Evolutionary conservation across 2,329 filamentous ascomycete species (phyloP), one percentile per base, ranked within the genome.

Genomic region (Cercospora zeina): DNA sequence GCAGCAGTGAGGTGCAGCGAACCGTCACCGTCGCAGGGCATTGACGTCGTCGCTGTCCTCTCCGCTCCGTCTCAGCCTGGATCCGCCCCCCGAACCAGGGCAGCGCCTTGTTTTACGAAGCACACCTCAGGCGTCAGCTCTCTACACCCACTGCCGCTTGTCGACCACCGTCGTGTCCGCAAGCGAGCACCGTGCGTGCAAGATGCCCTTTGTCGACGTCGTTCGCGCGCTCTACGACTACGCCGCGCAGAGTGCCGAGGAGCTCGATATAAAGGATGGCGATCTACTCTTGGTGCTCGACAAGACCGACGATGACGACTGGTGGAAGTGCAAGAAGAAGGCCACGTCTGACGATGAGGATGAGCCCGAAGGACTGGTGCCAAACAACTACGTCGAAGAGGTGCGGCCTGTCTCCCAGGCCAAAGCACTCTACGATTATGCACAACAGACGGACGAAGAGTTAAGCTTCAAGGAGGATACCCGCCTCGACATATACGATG

Each of bases 271-370:
- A 71, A 81, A 79, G 60, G 93, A 97, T 73, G 92, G 92, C 62
- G 93, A 97, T 77, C 76, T 97, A 66, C 85, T 97, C 63, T 97
- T 93, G 77, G 83, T 97, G 62, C 79, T 96, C 61, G 91, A 96
- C 71, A 96, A 96, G 80, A 89, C 86, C 68, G 72, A 76, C 53
- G 80, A 82, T 14, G 88, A 89, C 75, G 87, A 91, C 74, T 97
- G 95, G 95, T 97, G 95, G 95, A 91, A 90, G 53, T 96, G 96
- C 82, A 96, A 96, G 82, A 96, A 95, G 82, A 91, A 92, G 67
- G 85, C 85, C 33, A 83, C 81, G 27, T 71, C 69, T n/a, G 90
- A 93, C 37, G 92, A 96, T 47, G 92, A 96, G 45, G 93, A 96
- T 47, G 93, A 97, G 77, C 93, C 93, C 2, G 87, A 91, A 70